Conservation (phyloP, 495 filamentous ascomycete genomes). For the Aspergillus olivimuriae region DNA sequence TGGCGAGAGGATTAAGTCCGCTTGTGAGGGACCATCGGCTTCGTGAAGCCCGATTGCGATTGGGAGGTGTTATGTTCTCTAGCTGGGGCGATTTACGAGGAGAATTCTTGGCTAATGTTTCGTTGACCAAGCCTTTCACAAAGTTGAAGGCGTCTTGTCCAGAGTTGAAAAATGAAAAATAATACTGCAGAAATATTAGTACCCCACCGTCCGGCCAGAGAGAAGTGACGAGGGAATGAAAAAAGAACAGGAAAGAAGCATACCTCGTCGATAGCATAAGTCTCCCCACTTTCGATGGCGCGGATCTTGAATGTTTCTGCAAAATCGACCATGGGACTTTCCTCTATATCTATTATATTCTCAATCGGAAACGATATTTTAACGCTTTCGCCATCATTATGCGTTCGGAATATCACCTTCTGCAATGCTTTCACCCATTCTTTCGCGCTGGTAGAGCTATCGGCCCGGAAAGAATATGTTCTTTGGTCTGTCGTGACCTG, state of each 20-base stretch:
- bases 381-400: constrained; percentile 95
- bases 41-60: constrained; percentile 15
- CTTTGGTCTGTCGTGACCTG: constrained; percentile 75
- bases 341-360: constrained; percentile 88
- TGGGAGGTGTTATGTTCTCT: constrained; percentile 12
- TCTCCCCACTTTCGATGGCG: constrained; percentile 87
- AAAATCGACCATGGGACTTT: constrained; percentile 85
- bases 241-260: constrained; percentile 11
- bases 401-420: constrained; percentile 89
- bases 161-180: constrained; percentile 89
- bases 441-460: constrained; percentile 81
- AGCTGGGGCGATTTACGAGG: constrained; percentile 19
- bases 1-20: constrained; percentile 16
- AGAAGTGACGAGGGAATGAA: constrained; percentile 8
- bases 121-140: constrained; percentile 67
- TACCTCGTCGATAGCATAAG: constrained; percentile 93
- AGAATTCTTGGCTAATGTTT: constrained; percentile 46
- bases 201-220: too few relatives aligned
- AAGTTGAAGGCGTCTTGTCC: constrained; percentile 80
- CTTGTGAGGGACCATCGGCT: constrained; percentile 27
- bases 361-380: constrained; percentile 88
- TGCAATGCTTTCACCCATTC: constrained; percentile 97
- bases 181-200: too few relatives aligned
- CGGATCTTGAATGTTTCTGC: constrained; percentile 92
- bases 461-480: constrained; percentile 82